A percentile compares a stretch with the other conserved stretches of the same genome.
These are phyloP conservation scores for Babesia bigemina DNA, from an alignment of 169 alveolate genomes.

Conservation along the genomic window DNA sequence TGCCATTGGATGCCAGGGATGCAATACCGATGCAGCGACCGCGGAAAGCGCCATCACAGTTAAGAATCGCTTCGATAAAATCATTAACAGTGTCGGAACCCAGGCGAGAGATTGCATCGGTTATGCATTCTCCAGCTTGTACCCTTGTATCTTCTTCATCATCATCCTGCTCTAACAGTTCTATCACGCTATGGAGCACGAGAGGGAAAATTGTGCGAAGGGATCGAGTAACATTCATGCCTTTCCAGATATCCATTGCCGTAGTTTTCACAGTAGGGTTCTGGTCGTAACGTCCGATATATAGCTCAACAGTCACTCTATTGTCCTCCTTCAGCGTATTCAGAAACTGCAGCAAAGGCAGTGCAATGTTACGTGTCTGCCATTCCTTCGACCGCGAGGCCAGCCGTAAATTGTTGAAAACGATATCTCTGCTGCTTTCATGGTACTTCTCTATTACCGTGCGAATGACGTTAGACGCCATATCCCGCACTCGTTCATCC, in stretches of 20 bases:
- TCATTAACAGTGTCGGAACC: slow-evolving; percentile 29
- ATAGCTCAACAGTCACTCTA: slow-evolving; percentile 22
- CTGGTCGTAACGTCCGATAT: slow-evolving; percentile 27
- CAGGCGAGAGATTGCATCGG: slow-evolving; percentile 34
- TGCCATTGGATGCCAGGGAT: slow-evolving; percentile 39
- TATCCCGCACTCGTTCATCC: slow-evolving; percentile 43
- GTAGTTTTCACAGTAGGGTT: slow-evolving; percentile 38
- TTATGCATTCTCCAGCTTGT: slow-evolving; percentile 51
- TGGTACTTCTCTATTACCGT: slow-evolving; percentile 28
- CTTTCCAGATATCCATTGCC: slow-evolving; percentile 53
- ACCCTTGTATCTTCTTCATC: slow-evolving; percentile 14
- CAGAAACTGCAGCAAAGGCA: slow-evolving; percentile 24
- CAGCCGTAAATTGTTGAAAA: slow-evolving; percentile 12
- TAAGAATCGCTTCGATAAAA: slow-evolving; percentile 28
- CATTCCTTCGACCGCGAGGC: slow-evolving; percentile 31
- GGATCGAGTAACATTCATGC: slow-evolving; percentile 28
- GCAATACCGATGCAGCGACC: slow-evolving; percentile 46
- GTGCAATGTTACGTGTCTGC: slow-evolving; percentile 31
- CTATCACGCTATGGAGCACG: slow-evolving; percentile 27
- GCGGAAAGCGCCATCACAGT: slow-evolving; percentile 28
- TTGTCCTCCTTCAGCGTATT: slow-evolving; percentile 20
- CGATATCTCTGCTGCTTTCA: not conserved
- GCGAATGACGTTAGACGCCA: slow-evolving; percentile 19
- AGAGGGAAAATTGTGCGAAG: slow-evolving; percentile 45
- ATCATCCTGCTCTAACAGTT: slow-evolving; percentile 43